Conservation (phyloP, 257 asterid species). For the Fraxinus quadrangulata region DNA sequence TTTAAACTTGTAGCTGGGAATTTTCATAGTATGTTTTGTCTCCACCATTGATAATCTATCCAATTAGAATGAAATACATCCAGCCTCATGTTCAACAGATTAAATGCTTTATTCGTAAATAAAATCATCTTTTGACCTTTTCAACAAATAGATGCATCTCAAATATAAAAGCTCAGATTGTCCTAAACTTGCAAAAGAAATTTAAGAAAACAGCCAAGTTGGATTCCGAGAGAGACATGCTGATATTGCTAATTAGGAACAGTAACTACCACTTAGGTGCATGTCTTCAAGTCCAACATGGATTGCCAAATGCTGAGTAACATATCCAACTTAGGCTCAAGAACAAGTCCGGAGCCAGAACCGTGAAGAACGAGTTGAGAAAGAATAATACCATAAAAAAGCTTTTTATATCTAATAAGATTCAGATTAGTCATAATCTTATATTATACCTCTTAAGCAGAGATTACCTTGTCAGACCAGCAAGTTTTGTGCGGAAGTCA, state of each 20-base stretch:
- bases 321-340: not conserved
- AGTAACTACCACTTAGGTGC: not conserved
- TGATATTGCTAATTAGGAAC: conserved; percentile 13
- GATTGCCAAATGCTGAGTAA: not conserved
- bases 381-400: not conserved
- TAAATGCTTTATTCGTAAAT: not conserved
- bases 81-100: not conserved
- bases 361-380: not conserved
- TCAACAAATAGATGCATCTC: not conserved
- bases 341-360: not conserved
- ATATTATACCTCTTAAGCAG: conserved; percentile 23
- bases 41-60: too few species aligned
- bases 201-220: not conserved
- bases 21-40: not conserved
- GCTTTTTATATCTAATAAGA: not conserved
- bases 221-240: not conserved
- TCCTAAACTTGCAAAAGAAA: not conserved
- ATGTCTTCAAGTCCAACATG: not conserved
- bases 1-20: not conserved
- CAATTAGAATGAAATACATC: too few species aligned
- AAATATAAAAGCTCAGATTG: not conserved
- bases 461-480: conserved; percentile 89
- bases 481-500: conserved; percentile 93
- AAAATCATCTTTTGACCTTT: not conserved
- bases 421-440: conserved; percentile 2